These are phyloP conservation scores for Nidularia pulvinata DNA, from an alignment of 768 basidiomycete species.

Conservation along the genomic window DNA sequence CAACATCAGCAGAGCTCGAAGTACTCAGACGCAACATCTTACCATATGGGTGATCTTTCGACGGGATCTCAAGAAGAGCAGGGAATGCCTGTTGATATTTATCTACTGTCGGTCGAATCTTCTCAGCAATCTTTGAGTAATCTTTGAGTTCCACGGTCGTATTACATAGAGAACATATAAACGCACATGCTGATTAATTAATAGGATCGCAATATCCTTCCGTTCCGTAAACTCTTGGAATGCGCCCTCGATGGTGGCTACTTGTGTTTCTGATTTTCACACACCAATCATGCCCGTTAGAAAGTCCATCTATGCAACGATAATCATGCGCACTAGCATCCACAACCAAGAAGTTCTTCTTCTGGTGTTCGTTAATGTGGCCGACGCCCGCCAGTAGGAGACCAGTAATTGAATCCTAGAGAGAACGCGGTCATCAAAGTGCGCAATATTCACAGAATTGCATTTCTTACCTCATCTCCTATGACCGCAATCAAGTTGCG, in stretches of 20 bases:
- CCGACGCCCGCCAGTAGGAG: conserved; percentile 94
- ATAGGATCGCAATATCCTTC: conserved; percentile 92
- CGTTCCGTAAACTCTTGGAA: conserved; percentile 96
- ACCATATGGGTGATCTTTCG: conserved; percentile 99
- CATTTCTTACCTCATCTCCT: conserved; percentile 82
- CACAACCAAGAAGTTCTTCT: conserved; percentile 98
- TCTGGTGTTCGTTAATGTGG: conserved; percentile 85
- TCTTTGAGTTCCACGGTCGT: conserved; percentile 1
- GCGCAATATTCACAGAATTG: not conserved
- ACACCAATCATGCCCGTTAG: not conserved
- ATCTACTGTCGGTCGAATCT: conserved; percentile 94
- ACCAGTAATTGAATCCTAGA: conserved; percentile 95
- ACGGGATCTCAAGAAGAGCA: conserved; percentile 95
- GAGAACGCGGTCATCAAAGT: conserved; percentile 7
- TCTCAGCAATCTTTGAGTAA: conserved; percentile 82
- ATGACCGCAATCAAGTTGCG: conserved; percentile 93
- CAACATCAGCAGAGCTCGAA: not conserved
- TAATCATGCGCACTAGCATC: conserved; percentile 72
- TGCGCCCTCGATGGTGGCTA: conserved; percentile 85
- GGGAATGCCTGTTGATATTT: conserved; percentile 97
- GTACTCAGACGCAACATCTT: not conserved
- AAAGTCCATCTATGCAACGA: not conserved
- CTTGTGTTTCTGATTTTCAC: conserved; percentile 75
- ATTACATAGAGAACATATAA: conserved; percentile 2
- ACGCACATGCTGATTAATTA: conserved; percentile 98